phyloP scores from a whole-genome alignment of 257 asterid species.

The Solanum appendiculatum region DNA sequence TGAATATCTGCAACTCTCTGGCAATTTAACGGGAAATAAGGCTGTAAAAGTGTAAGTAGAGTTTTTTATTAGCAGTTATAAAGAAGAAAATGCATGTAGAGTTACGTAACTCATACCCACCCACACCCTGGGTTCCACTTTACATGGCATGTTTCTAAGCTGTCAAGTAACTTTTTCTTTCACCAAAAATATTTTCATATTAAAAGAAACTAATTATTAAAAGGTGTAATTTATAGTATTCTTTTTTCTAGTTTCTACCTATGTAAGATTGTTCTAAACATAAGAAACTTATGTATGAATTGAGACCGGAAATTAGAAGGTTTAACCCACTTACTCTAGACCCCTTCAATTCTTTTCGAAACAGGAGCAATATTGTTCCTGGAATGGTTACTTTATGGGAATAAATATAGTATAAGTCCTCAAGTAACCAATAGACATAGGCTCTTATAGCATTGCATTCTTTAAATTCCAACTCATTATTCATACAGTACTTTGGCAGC shows the following conservation, averaged over 20 bases:
- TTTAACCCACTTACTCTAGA: background rate
- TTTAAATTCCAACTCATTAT: background rate
- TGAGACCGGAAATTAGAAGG: background rate
- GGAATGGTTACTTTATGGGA: background rate
- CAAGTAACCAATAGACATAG: background rate
- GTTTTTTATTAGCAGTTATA: background rate
- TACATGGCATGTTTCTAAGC: background rate
- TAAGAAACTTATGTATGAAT: background rate
- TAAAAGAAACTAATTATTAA: background rate
- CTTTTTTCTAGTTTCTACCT: background rate
- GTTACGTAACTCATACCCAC: background rate
- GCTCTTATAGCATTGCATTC: background rate
- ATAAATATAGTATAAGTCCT: background rate
- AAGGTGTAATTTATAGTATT: background rate
- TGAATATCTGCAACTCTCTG: background rate
- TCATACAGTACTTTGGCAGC: background rate
- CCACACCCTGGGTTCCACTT: background rate
- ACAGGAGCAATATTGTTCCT: background rate
- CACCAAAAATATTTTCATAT: background rate
- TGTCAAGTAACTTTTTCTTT: background rate
- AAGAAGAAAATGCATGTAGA: background rate
- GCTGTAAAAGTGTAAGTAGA: background rate
- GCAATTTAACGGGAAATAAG: background rate
- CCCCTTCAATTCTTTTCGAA: background rate
- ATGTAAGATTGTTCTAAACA: background rate